Base-by-base conservation (phyloP, 768 basidiomycete genomes). In the Russula abietina region DNA sequence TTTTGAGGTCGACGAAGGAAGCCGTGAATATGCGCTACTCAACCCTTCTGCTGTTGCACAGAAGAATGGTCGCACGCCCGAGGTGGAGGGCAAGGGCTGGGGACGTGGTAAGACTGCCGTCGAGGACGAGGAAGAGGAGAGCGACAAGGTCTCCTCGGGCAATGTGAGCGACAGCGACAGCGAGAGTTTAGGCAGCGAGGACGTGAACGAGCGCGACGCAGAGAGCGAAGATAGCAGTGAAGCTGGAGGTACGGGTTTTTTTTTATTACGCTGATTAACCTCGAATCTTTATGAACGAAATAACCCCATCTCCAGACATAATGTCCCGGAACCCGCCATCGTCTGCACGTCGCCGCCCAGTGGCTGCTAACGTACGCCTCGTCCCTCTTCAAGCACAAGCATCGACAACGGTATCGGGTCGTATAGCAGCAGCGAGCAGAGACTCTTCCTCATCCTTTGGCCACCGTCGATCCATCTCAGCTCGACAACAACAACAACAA, bases 1-100 rank as follows among this genome's bases (percentile, higher is more conserved):
- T 60, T 99, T 92, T 73, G 81, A 88, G 69, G 90, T 99, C 67
- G 96, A 98, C 74, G 91, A 94, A 77, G 81, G 76, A 46, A 90
- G 79, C 67, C 80, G 91, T 69, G 97, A 98, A 77, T 98, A 81
- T 72, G 89, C 87, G n/a, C 74, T 98, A 67, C 83, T 98, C 71
- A 94, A 98, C 73, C 96, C 96, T 16, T 95, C 93, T 22, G 75
- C 87, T 11, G 84, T 77, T n/a, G 80, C 82, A 33, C 81, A 81
- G 71, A 82, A 78, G 71, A 57, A 28, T n/a, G 57, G 62, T 53
- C 68, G 57, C 1, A 50, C 32, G 24, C 39, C 59, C 1, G 62
- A 62, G 39, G 59, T 43, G n/a, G 54, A 64, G 43, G 64, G 65
- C 43, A 46, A 61, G 38, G 64, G 55, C 51, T 55, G 61, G 48